Evolutionary conservation across 1,139 yeast species (phyloP), one percentile per base, ranked within the genome.

Genomic region (Candida sp.): DNA sequence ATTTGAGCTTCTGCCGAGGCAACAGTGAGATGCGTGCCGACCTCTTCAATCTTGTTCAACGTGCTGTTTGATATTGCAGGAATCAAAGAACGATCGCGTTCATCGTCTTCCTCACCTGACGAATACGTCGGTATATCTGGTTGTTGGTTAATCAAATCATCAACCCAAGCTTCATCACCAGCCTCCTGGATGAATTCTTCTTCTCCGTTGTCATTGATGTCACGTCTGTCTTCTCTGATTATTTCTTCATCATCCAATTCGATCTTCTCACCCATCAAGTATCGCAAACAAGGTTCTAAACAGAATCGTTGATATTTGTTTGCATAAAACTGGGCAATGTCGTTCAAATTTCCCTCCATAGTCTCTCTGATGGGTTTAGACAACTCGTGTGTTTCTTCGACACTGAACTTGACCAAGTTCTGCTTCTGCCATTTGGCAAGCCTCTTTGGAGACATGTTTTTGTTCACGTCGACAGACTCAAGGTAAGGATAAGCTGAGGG

Each of bases 331-430:
- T 68, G 67, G 0, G 92, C 75, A 22, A 93, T 87, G 38, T 80
- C 81, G 39, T 73, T 70, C 42, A 93, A 69, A 31, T 75, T 78
- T 3, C 66, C 63, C 25, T 80, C 60, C 65, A 93, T 82, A 39
- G 79, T 84, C 22, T 70, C 70, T 35, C 80, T 73, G 34, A 78
- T 76, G 0, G 72, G 77, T 0, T 74, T 62, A 0, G 80, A 70
- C 28, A 92, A 64, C 43, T 89, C 93, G 49, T 86, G 86, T 37
- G 90, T 90, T 55, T 90, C 96, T 63, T 92, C 98, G 40, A 94
- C 81, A 22, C 72, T 75, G 58, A 90, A 88, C n/a, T 66, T 66
- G 5, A 77, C 63, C 32, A 59, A 52, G 46, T 66, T 65, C 8
- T 59, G 61, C 43, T 63, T 68, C 41, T 63, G 69, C 27, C 62